These are phyloP conservation scores for Evansstolkia leycettana DNA, from an alignment of 495 filamentous ascomycete species.

Conservation along the genomic window DNA sequence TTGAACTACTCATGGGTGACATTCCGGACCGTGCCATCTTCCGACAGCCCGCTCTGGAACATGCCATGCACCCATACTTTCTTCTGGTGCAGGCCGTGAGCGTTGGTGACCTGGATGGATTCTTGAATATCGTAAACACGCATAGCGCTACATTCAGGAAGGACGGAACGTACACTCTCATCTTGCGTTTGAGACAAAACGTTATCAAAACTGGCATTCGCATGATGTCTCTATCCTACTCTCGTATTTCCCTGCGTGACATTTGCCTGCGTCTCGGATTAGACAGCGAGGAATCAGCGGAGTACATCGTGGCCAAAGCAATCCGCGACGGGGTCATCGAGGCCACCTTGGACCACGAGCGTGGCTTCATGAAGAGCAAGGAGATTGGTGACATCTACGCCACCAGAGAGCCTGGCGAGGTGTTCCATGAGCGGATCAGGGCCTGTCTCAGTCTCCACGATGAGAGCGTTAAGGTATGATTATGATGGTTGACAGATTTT, in stretches of 20 bases:
- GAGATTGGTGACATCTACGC: slow-evolving; percentile 90
- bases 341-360: slow-evolving; percentile 84
- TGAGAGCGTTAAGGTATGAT: slow-evolving; percentile 86
- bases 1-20: slow-evolving; percentile 96
- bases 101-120: slow-evolving; percentile 85
- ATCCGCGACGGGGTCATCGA: slow-evolving; percentile 98
- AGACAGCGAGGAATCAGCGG: slow-evolving; percentile 89
- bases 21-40: slow-evolving; percentile 92
- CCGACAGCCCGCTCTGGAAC: slow-evolving; percentile 74
- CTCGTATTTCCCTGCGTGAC: slow-evolving; percentile 90
- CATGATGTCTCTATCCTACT: slow-evolving; percentile 97
- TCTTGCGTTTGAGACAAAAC: slow-evolving; percentile 88
- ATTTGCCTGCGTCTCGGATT: slow-evolving; percentile 90
- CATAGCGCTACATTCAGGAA: slow-evolving; percentile 76
- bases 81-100: slow-evolving; percentile 88
- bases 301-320: slow-evolving; percentile 98
- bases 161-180: slow-evolving; percentile 91
- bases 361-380: slow-evolving; percentile 97
- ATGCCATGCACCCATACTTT: slow-evolving; percentile 81
- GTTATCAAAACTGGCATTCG: slow-evolving; percentile 99
- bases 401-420: slow-evolving; percentile 88
- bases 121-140: slow-evolving; percentile 67
- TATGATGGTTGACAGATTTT: slow-evolving; percentile 1
- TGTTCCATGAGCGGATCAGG: slow-evolving; percentile 89
- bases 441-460: slow-evolving; percentile 88